phyloP scores from a whole-genome alignment of 2,329 filamentous ascomycete species.

The Trichoderma citrinoviride region DNA sequence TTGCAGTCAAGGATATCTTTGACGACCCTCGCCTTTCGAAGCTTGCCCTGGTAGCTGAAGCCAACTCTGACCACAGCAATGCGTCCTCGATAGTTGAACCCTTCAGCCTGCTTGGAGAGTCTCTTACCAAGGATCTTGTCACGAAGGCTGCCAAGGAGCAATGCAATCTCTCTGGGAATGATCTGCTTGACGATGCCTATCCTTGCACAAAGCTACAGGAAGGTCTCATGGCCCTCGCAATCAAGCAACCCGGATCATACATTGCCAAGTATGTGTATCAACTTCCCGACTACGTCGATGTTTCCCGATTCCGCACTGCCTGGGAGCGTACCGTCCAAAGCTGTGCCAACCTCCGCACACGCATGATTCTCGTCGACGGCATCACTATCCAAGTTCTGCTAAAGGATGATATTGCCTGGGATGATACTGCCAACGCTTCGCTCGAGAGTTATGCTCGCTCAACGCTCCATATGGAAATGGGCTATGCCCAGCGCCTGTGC shows the following conservation, averaged over 20 bases:
- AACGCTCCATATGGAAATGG: slow-evolving; percentile 6
- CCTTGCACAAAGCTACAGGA: slow-evolving; percentile 19
- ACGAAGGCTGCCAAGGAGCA: neutral
- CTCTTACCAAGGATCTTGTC: neutral
- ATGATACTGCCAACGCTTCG: neutral
- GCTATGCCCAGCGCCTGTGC: slow-evolving; percentile 16
- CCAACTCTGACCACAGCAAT: neutral
- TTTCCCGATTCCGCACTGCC: neutral
- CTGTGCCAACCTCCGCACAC: slow-evolving; percentile 14
- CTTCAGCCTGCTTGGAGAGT: neutral
- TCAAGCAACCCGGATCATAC: slow-evolving; percentile 19
- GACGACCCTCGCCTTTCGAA: slow-evolving; percentile 12
- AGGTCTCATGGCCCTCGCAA: slow-evolving; percentile 11
- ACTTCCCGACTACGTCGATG: neutral
- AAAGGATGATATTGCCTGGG: slow-evolving; percentile 1
- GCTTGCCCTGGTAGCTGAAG: neutral
- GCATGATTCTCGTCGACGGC: neutral
- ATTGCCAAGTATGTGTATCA: slow-evolving; percentile 15
- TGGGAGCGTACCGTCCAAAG: slow-evolving; percentile 9
- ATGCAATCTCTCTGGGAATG: slow-evolving; percentile 13
- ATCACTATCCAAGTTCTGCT: slow-evolving; percentile 4
- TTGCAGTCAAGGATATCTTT: slow-evolving; percentile 13
- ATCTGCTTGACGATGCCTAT: slow-evolving; percentile 18
- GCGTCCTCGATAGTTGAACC: neutral
- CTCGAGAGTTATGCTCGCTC: neutral